These are phyloP conservation scores for Cladorrhinum sp. DNA, from an alignment of 2,329 filamentous ascomycete species.

Conservation along the genomic window DNA sequence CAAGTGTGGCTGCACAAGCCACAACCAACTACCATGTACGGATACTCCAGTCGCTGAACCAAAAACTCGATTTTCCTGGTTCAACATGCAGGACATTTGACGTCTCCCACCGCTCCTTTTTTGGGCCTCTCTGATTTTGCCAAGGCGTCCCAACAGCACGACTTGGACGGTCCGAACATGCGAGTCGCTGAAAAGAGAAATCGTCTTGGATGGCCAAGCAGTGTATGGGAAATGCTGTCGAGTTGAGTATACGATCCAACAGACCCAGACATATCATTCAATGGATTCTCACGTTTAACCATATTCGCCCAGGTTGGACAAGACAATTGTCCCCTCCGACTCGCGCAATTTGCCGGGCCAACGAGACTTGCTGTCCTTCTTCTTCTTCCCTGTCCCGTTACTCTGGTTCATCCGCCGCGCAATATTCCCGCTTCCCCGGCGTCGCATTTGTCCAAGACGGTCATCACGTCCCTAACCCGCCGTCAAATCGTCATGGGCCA, in stretches of 20 bases:
- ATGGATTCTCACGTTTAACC: not conserved
- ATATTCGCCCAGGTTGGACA: not conserved
- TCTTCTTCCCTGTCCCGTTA: not conserved
- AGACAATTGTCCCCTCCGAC: not conserved
- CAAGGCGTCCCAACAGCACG: conserved; percentile 5
- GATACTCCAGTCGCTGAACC: conserved; percentile 17
- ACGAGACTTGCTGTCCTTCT: not conserved
- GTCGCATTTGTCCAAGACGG: conserved; percentile 4
- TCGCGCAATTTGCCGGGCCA: not conserved
- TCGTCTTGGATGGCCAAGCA: not conserved
- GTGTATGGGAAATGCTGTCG: no score
- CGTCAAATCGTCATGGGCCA: not conserved
- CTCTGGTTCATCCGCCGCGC: conserved; percentile 9
- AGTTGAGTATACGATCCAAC: not conserved
- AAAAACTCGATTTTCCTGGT: conserved; percentile 9
- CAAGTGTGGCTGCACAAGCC: not conserved
- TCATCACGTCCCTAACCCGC: not conserved
- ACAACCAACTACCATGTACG: conserved; percentile 1
- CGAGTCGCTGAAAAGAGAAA: conserved; percentile 11
- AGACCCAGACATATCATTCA: conserved; percentile 7
- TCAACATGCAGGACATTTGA: not conserved
- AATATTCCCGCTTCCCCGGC: conserved; percentile 16
- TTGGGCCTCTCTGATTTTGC: not conserved
- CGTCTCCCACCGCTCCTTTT: not conserved
- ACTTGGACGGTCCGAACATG: conserved; percentile 7